Evolutionary conservation across 1,284 basidiomycete species (phyloP).

Genomic region (Phenoliferia sp.): DNA sequence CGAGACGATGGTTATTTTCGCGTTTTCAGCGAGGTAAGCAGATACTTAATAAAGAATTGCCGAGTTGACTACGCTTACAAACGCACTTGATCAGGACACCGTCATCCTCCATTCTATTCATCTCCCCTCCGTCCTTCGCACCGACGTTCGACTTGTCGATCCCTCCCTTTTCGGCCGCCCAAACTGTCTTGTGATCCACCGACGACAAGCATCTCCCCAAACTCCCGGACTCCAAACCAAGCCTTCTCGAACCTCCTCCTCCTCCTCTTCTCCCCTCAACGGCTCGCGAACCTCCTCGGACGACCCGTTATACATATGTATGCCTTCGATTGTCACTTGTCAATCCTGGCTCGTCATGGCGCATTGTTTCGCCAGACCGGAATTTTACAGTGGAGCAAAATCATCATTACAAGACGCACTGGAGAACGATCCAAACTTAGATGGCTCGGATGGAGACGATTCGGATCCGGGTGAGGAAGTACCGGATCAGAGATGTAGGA

Average conservation of each 20-base stretch:
- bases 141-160: conserved; percentile 33
- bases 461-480: neutral
- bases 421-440: neutral
- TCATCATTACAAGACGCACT: neutral
- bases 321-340: conserved; percentile 32
- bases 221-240: conserved; percentile 6
- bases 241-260: conserved; percentile 11
- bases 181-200: conserved; percentile 27
- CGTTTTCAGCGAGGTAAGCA: conserved; percentile 23
- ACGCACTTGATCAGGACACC: conserved; percentile 17
- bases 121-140: conserved; percentile 20
- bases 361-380: conserved; percentile 31
- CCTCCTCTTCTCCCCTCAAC: conserved; percentile 8
- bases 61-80: too few species aligned
- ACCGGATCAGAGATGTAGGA: conserved; percentile 15
- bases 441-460: neutral
- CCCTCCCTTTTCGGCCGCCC: conserved; percentile 34
- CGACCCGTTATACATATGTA: conserved; percentile 20
- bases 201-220: neutral
- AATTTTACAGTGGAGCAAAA: conserved; percentile 14
- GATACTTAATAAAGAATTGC: neutral
- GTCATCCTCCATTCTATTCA: conserved; percentile 22
- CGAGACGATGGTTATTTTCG: conserved; percentile 30
- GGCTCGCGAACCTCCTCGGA: neutral
- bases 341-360: conserved; percentile 32